These are phyloP conservation scores for Begonia masoniana DNA, from an alignment of 306 rosid genomes.

Conservation along the genomic window DNA sequence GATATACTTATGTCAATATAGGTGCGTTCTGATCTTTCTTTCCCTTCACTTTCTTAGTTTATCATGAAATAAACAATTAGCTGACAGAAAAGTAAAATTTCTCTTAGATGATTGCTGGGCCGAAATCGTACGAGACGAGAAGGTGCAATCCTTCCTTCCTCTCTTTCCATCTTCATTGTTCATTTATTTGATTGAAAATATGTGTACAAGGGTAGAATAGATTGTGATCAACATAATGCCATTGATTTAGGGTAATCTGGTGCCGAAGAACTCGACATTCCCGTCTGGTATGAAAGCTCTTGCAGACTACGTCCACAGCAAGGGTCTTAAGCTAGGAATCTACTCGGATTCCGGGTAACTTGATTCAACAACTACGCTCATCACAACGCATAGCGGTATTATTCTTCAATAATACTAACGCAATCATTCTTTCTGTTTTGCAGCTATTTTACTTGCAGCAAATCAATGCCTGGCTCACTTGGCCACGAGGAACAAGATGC, in stretches of 20 bases:
- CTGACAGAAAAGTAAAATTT: conserved; percentile 1
- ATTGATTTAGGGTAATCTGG: conserved; percentile 45
- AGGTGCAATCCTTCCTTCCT: conserved; percentile 27
- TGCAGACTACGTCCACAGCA: conserved; percentile 82
- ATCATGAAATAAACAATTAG: conserved; percentile 2
- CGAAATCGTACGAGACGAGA: conserved; percentile 52
- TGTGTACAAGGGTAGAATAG: background rate
- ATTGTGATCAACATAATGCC: background rate
- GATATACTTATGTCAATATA: conserved; percentile 73
- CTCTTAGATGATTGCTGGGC: conserved; percentile 97
- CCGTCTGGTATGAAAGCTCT: conserved; percentile 89
- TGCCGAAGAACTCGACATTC: conserved; percentile 69
- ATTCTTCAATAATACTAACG: too few species aligned
- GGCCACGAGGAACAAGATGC: conserved; percentile 92
- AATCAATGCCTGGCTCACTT: conserved; percentile 86
- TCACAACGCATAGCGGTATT: too few species aligned
- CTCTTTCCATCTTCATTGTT: background rate
- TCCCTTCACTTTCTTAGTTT: background rate
- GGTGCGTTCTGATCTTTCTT: conserved; percentile 27
- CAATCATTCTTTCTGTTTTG: background rate
- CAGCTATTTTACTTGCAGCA: conserved; percentile 88
- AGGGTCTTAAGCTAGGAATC: conserved; percentile 92
- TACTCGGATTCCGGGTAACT: conserved; percentile 95
- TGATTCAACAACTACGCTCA: background rate
- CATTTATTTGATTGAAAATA: background rate